A percentile compares a stretch with the other conserved stretches of the same genome.
These are phyloP conservation scores for Macrophomina tecta DNA, from an alignment of 2,329 filamentous ascomycete genomes.

Conservation along the genomic window DNA sequence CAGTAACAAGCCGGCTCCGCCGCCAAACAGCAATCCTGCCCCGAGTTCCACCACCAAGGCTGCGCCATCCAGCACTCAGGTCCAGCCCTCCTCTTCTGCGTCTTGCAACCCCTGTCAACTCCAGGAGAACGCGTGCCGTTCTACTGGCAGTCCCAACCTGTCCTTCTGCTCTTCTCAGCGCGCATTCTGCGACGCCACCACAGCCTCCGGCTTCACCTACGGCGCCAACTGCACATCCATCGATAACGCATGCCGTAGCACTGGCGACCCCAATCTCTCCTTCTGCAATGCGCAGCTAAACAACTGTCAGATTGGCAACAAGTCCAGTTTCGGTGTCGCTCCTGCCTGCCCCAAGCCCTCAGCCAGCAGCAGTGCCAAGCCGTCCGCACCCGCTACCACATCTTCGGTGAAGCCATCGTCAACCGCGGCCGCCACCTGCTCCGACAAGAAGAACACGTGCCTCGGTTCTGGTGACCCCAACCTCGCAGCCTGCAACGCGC, in stretches of 20 bases:
- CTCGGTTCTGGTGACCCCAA: not conserved
- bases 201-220: too few species aligned
- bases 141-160: too few species aligned
- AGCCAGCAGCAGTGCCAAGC: not conserved
- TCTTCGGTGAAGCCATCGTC: not conserved
- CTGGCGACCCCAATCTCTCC: too few species aligned
- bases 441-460: not conserved
- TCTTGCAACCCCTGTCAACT: not conserved
- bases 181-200: too few species aligned
- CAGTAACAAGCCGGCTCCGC: too few species aligned
- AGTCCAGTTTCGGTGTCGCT: not conserved
- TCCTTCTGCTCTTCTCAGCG: too few species aligned
- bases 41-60: not conserved
- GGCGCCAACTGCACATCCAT: too few species aligned
- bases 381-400: not conserved
- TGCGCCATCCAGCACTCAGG: not conserved
- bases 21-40: not conserved
- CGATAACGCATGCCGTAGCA: too few species aligned
- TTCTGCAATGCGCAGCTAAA: too few species aligned
- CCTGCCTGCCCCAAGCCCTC: not conserved
- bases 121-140: too few species aligned
- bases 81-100: not conserved
- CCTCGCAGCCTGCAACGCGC: not conserved
- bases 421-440: not conserved
- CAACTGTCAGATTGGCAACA: too few species aligned